Percentiles rank a stretch among this genome's conserved stretches.
Evolutionary conservation across 176 grass and related monocot species (phyloP).

Genomic region (Lolium rigidum): DNA sequence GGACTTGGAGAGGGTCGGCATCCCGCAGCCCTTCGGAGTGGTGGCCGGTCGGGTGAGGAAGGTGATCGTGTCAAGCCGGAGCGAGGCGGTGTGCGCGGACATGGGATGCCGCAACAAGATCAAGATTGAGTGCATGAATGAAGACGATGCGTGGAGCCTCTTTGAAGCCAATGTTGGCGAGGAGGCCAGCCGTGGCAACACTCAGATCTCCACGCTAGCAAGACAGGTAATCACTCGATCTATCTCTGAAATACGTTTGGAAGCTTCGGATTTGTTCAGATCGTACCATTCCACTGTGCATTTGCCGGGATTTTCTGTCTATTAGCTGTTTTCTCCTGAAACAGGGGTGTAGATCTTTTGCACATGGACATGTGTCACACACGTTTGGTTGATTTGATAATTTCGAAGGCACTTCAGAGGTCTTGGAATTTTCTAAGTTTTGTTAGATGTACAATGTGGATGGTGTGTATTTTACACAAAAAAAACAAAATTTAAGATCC

Average conservation of each 20-base stretch:
- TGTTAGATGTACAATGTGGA: not conserved
- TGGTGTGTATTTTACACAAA: not conserved
- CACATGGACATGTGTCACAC: not conserved
- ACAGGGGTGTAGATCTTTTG: not conserved
- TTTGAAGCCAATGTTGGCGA: constrained; percentile 53
- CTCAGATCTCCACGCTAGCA: constrained; percentile 35
- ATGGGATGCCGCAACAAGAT: constrained; percentile 65
- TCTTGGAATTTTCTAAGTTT: not conserved
- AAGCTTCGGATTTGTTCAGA: not conserved
- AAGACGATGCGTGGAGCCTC: constrained; percentile 53
- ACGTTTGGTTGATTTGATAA: not conserved
- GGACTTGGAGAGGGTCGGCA: constrained; percentile 66
- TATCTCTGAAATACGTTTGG: not conserved
- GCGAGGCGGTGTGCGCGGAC: constrained; percentile 46
- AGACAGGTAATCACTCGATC: constrained; percentile 45
- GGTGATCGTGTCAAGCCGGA: constrained; percentile 59
- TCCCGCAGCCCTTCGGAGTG: constrained; percentile 49
- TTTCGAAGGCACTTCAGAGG: not conserved
- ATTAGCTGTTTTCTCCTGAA: not conserved
- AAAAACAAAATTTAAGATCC: not conserved
- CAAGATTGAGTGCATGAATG: constrained; percentile 56
- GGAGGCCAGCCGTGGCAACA: constrained; percentile 30
- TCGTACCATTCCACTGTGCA: not conserved
- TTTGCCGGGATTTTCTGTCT: not conserved
- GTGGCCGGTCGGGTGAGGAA: constrained; percentile 53